Base-by-base conservation (phyloP, 495 filamentous ascomycete species). In the Aspergillus panamensis region DNA sequence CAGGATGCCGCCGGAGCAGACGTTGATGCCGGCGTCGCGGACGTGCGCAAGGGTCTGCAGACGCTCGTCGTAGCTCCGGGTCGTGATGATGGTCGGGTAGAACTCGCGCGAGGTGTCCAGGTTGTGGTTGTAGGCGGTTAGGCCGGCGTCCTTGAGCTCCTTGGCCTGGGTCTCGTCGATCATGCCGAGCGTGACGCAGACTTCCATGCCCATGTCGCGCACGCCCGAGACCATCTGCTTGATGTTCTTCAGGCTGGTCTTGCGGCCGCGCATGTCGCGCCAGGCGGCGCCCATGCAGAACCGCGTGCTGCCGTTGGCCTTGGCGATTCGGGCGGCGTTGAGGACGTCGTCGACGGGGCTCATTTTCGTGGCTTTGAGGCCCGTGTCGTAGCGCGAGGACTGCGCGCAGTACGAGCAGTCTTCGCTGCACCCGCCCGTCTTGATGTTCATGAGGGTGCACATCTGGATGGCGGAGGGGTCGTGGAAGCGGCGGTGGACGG, bases 211-310 rank as follows among this genome's bases (percentile, higher is more conserved):
- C 80, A 95, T 81, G 0, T 73, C 88, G 33, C 85, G 77, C 16
- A 95, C 87, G 0, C 90, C 89, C 12, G 81, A 74, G 3, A 95
- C 81, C 90, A 95, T 95, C 51, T 79, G 82, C 70, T 87, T 88
- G 69, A 93, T 84, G 61, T 91, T 90, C 66, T 83, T 83, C 20
- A 95, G 75, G 55, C 80, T 84, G 14, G 83, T 86, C 75, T 92
- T 92, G 58, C 90, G 86, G 32, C 90, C 90, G 6, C 88, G 86
- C 90, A 95, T 95, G 72, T 95, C 90, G 17, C 90, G 78, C 90
- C 90, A 95, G 1, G 90, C 90, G 13, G 90, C 90, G 17, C 90
- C 90, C 90, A 93, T 93, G 74, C 90, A 95, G 79, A 95, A 95
- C 9, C 90, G 83, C 8, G 88, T 92, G 73, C 84, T 87, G 35